phyloP scores from a whole-genome alignment of 202 grass and related monocot species.

The Sporobolus alterniflorus region DNA sequence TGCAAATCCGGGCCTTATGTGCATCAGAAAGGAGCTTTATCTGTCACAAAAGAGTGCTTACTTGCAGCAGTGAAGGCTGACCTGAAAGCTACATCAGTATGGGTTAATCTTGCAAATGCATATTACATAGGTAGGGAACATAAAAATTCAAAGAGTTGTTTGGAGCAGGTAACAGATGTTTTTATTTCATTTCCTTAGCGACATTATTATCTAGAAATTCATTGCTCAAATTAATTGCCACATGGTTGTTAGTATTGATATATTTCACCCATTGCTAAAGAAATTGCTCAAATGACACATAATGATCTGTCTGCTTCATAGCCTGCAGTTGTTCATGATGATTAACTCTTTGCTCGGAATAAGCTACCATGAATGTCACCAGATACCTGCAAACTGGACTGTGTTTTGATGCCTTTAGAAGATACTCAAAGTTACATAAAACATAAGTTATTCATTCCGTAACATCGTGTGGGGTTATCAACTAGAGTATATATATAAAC shows the following conservation, averaged over 20 bases:
- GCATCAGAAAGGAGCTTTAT: slow-evolving; percentile 80
- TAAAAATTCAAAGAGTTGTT: slow-evolving; percentile 83
- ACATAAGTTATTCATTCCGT: too few species aligned
- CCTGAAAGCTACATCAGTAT: slow-evolving; percentile 80
- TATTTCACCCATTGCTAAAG: background rate
- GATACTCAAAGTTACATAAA: too few species aligned
- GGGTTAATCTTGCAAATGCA: slow-evolving; percentile 98
- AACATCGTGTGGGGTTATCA: too few species aligned
- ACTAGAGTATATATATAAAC: too few species aligned
- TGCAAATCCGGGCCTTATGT: slow-evolving; percentile 54
- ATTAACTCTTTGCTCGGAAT: background rate
- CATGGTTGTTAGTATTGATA: slow-evolving; percentile 22
- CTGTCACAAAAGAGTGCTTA: slow-evolving; percentile 90
- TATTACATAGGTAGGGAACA: slow-evolving; percentile 88
- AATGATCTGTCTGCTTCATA: background rate
- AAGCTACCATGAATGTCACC: slow-evolving; percentile 7
- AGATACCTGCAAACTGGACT: too few species aligned
- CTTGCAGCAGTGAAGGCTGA: slow-evolving; percentile 79
- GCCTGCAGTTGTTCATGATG: background rate
- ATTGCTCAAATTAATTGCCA: slow-evolving; percentile 15
- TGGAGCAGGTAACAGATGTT: too few species aligned
- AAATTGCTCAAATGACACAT: slow-evolving; percentile 11
- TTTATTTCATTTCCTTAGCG: slow-evolving; percentile 19
- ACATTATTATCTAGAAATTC: background rate
- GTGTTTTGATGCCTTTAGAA: too few species aligned